phyloP scores from a whole-genome alignment of 78 protist genomes.

The Dictyostelium citrinum region DNA sequence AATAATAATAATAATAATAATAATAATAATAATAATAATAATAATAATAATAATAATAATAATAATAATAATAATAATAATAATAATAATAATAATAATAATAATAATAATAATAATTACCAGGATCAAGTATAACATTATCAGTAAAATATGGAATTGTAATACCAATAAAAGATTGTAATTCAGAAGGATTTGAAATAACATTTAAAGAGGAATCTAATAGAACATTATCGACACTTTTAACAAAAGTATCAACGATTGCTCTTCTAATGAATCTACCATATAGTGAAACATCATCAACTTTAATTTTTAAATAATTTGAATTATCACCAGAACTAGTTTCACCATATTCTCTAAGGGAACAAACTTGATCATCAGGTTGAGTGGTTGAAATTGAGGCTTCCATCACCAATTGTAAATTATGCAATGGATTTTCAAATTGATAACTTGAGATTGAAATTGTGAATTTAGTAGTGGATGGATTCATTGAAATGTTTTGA shows the following conservation, averaged over 20 bases:
- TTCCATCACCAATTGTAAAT: background rate
- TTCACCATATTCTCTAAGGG: background rate
- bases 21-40: too few species aligned
- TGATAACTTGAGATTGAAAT: background rate
- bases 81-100: too few species aligned
- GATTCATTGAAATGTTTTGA: background rate
- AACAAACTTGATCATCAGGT: background rate
- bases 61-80: too few species aligned
- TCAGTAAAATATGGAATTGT: background rate
- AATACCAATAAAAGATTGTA: background rate
- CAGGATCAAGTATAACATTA: background rate
- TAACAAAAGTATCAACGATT: background rate
- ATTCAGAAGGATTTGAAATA: background rate
- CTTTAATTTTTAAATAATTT: background rate
- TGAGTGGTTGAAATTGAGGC: background rate
- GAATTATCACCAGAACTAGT: background rate
- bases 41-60: too few species aligned
- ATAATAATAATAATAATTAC: background rate
- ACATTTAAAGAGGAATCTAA: background rate
- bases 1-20: too few species aligned
- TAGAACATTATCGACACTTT: background rate
- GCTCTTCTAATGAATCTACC: background rate
- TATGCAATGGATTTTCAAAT: background rate
- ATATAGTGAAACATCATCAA: background rate
- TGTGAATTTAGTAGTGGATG: background rate